Evolutionary conservation across 352 stramenopile genomes (phyloP).

Genomic region (Pythium aquatile): DNA sequence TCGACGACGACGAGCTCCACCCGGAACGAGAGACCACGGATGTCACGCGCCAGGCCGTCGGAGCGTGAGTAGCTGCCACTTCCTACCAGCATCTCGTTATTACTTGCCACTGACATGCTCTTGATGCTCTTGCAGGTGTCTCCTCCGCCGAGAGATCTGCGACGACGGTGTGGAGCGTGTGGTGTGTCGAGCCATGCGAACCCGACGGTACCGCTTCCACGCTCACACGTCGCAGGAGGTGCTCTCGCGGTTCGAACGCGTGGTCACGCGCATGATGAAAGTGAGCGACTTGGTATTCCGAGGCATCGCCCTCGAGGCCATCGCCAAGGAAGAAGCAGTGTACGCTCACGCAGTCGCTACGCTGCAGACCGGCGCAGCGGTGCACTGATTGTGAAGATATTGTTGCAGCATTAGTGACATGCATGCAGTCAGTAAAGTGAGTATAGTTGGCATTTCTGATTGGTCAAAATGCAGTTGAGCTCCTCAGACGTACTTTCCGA

Average conservation of each 20-base stretch:
- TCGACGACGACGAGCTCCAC: slow-evolving; percentile 33
- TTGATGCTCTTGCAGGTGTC: slow-evolving; percentile 2
- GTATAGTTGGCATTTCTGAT: too few species aligned
- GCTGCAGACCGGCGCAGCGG: too few species aligned
- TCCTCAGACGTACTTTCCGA: too few species aligned
- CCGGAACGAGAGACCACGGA: slow-evolving; percentile 15
- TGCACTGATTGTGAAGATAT: too few species aligned
- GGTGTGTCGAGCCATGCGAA: slow-evolving; percentile 11
- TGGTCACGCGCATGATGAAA: background rate
- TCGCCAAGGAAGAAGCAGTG: slow-evolving; percentile 1
- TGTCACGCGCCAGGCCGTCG: slow-evolving; percentile 21
- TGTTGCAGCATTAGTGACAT: too few species aligned
- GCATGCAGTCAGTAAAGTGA: too few species aligned
- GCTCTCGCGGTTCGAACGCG: background rate
- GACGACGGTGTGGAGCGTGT: slow-evolving; percentile 13
- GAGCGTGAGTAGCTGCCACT: slow-evolving; percentile 2
- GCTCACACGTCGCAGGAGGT: background rate
- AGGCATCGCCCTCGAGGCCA: background rate
- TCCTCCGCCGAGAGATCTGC: slow-evolving; percentile 17
- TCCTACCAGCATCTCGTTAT: too few species aligned
- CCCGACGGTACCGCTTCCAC: slow-evolving; percentile 13
- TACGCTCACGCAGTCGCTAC: background rate
- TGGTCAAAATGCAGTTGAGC: too few species aligned
- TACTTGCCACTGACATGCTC: too few species aligned
- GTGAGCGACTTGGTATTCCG: slow-evolving; percentile 9